Conservation (phyloP, 2,329 filamentous ascomycete species). For the Scedosporium apiospermum region DNA sequence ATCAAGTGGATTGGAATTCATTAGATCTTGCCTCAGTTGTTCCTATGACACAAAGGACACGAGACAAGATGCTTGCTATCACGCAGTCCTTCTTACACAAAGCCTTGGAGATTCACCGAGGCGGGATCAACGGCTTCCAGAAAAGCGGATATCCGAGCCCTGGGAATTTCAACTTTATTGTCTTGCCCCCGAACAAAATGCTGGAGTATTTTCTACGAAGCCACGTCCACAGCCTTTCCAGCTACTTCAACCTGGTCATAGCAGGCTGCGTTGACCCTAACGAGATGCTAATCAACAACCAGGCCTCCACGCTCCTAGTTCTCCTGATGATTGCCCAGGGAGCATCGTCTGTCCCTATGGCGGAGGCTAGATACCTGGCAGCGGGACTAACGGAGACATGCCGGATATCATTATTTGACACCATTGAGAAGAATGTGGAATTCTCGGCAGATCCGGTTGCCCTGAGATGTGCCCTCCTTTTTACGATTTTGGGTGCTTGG, state of each 20-base stretch:
- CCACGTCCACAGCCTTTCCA: conserved; percentile 56
- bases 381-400: conserved; percentile 61
- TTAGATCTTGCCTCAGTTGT: conserved; percentile 31
- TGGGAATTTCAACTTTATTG: conserved; percentile 50
- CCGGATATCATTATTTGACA: conserved; percentile 61
- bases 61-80: conserved; percentile 63
- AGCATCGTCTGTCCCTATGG: conserved; percentile 54
- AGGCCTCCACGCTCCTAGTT: conserved; percentile 55
- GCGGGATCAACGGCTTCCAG: conserved; percentile 29
- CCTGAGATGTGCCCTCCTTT: conserved; percentile 56
- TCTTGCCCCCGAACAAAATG: conserved; percentile 55
- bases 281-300: conserved; percentile 56
- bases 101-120: conserved; percentile 57
- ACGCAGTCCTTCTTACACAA: conserved; percentile 63
- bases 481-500: conserved; percentile 61
- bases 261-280: conserved; percentile 55
- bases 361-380: conserved; percentile 55
- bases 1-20: conserved; percentile 25
- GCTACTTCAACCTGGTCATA: conserved; percentile 55
- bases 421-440: conserved; percentile 62
- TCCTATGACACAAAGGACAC: conserved; percentile 37
- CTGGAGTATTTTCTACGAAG: conserved; percentile 58
- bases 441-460: conserved; percentile 56
- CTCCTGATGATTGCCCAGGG: conserved; percentile 66
- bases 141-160: conserved; percentile 35